phyloP scores from a whole-genome alignment of 441 rosid genomes.

The Flueggea neowawraea region DNA sequence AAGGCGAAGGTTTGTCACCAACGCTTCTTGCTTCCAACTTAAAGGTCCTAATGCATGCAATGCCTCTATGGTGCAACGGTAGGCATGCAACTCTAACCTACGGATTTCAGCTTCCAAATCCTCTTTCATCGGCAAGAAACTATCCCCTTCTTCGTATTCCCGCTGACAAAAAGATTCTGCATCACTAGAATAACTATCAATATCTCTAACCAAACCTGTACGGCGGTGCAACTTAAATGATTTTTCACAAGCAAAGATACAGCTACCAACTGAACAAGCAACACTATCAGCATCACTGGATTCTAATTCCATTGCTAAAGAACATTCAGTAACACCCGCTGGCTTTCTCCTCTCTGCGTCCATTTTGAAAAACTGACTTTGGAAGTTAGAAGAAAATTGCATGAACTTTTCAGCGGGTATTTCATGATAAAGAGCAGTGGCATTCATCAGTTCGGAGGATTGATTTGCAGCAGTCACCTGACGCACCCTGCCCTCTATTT shows the following conservation, averaged over 20 bases:
- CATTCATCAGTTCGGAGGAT: slow-evolving; percentile 24
- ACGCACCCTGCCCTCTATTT: slow-evolving; percentile 26
- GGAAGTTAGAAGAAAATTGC: slow-evolving; percentile 22
- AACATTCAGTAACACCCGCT: slow-evolving; percentile 25
- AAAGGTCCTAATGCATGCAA: slow-evolving; percentile 70
- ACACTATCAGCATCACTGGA: slow-evolving; percentile 39
- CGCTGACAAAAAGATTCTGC: slow-evolving; percentile 53
- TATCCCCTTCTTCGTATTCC: slow-evolving; percentile 21
- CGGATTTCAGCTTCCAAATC: slow-evolving; percentile 33
- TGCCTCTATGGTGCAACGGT: slow-evolving; percentile 45
- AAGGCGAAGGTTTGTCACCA: slow-evolving; percentile 57
- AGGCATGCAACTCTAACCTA: slow-evolving; percentile 62
- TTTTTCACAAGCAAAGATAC: slow-evolving; percentile 46
- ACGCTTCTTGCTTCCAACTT: slow-evolving; percentile 77
- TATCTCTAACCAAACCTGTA: slow-evolving; percentile 16
- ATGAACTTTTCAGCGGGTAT: no score
- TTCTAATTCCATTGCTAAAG: slow-evolving; percentile 27
- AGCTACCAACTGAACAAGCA: slow-evolving; percentile 76
- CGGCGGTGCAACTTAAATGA: slow-evolving; percentile 18
- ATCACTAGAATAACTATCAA: slow-evolving; percentile 47
- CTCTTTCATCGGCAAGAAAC: slow-evolving; percentile 21
- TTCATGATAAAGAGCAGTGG: slow-evolving; percentile 29
- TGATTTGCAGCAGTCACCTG: slow-evolving; percentile 23
- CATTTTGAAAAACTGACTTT: slow-evolving; percentile 26
- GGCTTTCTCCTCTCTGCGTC: slow-evolving; percentile 38